These are phyloP conservation scores for Rhizopogon vesiculosus DNA, from an alignment of 768 basidiomycete genomes.

Conservation along the genomic window DNA sequence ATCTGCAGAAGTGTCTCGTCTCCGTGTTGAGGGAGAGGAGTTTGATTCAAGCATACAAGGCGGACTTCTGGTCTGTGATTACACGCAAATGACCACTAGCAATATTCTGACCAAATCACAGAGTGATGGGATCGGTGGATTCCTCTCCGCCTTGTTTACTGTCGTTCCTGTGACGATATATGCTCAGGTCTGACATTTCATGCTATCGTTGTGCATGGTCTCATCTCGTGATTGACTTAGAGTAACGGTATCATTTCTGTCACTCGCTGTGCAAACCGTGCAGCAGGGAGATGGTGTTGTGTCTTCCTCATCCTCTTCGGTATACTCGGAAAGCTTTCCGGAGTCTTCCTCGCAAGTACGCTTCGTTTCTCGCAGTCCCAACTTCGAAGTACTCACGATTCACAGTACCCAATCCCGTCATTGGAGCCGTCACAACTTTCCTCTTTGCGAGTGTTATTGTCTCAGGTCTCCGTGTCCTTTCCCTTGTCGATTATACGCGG, in stretches of 20 bases:
- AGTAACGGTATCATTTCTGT: conserved; percentile 83
- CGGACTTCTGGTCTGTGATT: conserved; percentile 57
- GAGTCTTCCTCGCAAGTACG: conserved; percentile 74
- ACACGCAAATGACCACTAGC: neutral
- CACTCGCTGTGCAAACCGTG: conserved; percentile 78
- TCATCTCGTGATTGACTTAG: conserved; percentile 22
- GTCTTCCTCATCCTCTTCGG: conserved; percentile 77
- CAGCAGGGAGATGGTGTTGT: conserved; percentile 78
- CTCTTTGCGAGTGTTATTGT: conserved; percentile 72
- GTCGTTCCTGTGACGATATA: conserved; percentile 78
- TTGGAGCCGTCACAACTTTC: conserved; percentile 86
- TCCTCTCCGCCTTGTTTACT: conserved; percentile 76
- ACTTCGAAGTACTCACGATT: neutral
- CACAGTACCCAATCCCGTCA: conserved; percentile 70
- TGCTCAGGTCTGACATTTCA: conserved; percentile 43
- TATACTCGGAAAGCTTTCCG: conserved; percentile 75
- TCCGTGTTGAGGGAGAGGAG: conserved; percentile 66
- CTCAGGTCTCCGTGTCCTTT: conserved; percentile 68
- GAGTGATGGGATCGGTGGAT: conserved; percentile 80
- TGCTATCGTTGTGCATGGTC: neutral
- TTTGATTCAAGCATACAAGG: conserved; percentile 85
- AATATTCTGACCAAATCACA: conserved; percentile 10
- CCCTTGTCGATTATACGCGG: conserved; percentile 55
- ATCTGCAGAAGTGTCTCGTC: conserved; percentile 74
- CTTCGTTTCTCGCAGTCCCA: neutral